Percentiles rank a stretch among this genome's conserved stretches.
Evolutionary conservation across 148 eudicot genomes (phyloP).

Genomic region (Cornus kousa): DNA sequence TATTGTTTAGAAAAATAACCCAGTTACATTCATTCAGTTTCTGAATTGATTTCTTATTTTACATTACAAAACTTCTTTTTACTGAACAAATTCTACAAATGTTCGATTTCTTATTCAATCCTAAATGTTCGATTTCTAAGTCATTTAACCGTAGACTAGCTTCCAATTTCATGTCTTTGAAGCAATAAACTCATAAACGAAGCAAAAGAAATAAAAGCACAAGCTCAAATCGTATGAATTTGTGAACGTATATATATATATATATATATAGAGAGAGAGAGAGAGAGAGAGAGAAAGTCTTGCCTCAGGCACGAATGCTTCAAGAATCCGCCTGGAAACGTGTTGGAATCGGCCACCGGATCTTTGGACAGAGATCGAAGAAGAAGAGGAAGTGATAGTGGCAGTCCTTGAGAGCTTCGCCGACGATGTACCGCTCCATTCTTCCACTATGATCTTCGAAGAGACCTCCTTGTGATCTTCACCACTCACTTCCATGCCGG

Average conservation of each 20-base stretch:
- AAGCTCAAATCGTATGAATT: background rate
- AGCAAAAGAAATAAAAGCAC: background rate
- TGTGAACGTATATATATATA: background rate
- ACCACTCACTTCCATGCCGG: background rate
- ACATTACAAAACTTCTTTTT: too few species aligned
- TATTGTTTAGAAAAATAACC: too few species aligned
- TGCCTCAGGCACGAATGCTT: slow-evolving; percentile 93
- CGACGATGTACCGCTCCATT: slow-evolving; percentile 67
- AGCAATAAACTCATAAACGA: too few species aligned
- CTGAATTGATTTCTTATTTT: too few species aligned
- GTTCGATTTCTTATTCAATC: too few species aligned
- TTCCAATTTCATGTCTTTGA: too few species aligned
- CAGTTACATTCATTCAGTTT: too few species aligned
- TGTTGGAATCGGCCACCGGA: slow-evolving; percentile 51
- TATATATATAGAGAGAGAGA: too few species aligned
- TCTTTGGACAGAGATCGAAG: slow-evolving; percentile 25
- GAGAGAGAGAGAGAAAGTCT: background rate
- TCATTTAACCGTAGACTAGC: too few species aligned
- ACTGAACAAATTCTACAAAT: too few species aligned
- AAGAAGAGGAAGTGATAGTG: slow-evolving; percentile 40
- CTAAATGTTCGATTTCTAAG: too few species aligned
- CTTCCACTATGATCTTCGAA: slow-evolving; percentile 39
- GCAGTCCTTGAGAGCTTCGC: slow-evolving; percentile 61
- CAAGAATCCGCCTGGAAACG: slow-evolving; percentile 45
- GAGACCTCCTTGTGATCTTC: background rate